Evolutionary conservation across 176 grass and related monocot species (phyloP).

Genomic region (Ensete ventricosum): DNA sequence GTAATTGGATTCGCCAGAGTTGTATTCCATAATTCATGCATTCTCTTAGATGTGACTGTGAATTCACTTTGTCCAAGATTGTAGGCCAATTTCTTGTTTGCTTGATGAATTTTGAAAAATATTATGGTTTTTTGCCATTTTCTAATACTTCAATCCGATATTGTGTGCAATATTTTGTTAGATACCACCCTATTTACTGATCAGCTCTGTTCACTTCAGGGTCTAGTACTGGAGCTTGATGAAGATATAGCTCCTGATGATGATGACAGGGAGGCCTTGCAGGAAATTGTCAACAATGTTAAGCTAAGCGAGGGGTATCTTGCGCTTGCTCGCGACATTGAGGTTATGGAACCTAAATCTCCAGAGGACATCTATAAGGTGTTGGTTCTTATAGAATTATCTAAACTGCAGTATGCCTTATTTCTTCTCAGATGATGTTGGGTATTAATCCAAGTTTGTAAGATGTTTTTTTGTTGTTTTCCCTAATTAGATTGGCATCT

Average conservation of each 20-base stretch:
- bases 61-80: not conserved
- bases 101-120: not conserved
- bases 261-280: constrained; percentile 71
- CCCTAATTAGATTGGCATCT: too few species aligned
- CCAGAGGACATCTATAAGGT: constrained; percentile 99
- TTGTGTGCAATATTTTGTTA: not conserved
- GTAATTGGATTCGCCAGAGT: not conserved
- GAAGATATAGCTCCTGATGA: constrained; percentile 84
- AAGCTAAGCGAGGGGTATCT: constrained; percentile 85
- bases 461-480: not conserved
- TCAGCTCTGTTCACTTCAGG: constrained; percentile 32
- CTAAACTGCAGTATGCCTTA: not conserved
- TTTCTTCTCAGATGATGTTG: too few species aligned
- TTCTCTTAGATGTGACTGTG: too few species aligned
- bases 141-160: not conserved
- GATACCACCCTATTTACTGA: not conserved
- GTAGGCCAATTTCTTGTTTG: too few species aligned
- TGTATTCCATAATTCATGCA: not conserved
- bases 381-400: not conserved
- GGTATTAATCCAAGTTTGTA: not conserved
- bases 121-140: not conserved
- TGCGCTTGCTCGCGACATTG: constrained; percentile 92
- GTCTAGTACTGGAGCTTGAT: constrained; percentile 73
- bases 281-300: constrained; percentile 85
- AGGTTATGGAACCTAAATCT: constrained; percentile 97